These are phyloP conservation scores for Xerocomellus chrysenteron DNA, from an alignment of 768 basidiomycete species.

Conservation along the genomic window DNA sequence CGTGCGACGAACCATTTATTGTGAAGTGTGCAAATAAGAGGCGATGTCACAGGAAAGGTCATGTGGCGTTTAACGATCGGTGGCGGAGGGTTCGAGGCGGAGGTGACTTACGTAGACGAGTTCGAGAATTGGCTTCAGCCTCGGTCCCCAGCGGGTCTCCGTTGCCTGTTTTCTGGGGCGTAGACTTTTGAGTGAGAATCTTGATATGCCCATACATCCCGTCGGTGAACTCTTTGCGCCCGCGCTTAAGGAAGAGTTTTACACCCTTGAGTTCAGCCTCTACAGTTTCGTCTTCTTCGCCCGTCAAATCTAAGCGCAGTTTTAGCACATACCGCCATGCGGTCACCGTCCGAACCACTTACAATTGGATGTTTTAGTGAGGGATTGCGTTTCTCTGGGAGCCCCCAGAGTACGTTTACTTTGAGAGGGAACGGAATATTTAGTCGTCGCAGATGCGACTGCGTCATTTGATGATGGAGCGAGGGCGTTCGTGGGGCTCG, in stretches of 20 bases:
- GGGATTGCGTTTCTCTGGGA: neutral
- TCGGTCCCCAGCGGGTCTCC: conserved; percentile 5
- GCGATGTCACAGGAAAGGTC: conserved; percentile 1
- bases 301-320: conserved; percentile 40
- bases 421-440: neutral
- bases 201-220: conserved; percentile 64
- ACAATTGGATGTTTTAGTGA: conserved; percentile 18
- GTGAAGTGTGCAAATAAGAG: neutral
- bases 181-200: conserved; percentile 43
- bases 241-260: conserved; percentile 48
- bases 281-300: conserved; percentile 64
- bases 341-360: neutral
- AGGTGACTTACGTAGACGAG: conserved; percentile 33
- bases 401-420: neutral
- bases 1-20: neutral
- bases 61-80: conserved; percentile 16
- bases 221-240: conserved; percentile 50
- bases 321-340: conserved; percentile 2
- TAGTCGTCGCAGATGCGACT: neutral
- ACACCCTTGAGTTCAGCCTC: conserved; percentile 57
- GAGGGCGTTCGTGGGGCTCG: conserved; percentile 6
- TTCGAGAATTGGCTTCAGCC: conserved; percentile 16
- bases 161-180: neutral
- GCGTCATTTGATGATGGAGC: conserved; percentile 23
- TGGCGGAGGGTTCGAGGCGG: conserved; percentile 20